Percentiles rank a stretch among this genome's conserved stretches.
These are phyloP conservation scores for Saksenaea vasiformis DNA, from an alignment of 371 early-diverging fungal species.

Conservation along the genomic window DNA sequence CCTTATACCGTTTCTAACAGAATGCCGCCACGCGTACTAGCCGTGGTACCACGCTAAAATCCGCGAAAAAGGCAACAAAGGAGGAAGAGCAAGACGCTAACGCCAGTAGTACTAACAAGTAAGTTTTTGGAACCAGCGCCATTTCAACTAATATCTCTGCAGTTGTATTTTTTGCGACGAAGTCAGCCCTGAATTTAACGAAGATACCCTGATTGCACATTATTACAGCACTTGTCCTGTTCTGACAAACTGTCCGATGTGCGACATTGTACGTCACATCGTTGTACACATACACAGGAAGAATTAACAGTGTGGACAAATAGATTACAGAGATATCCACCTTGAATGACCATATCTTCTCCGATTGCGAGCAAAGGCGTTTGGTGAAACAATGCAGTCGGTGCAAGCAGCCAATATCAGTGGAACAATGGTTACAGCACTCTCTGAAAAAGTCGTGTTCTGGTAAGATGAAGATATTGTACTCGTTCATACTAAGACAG, in stretches of 20 bases:
- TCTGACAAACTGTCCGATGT: constrained; percentile 67
- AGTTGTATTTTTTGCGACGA: constrained; percentile 79
- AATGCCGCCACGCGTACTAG: not conserved
- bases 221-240: constrained; percentile 79
- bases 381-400: constrained; percentile 59
- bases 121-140: not conserved
- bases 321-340: constrained; percentile 76
- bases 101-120: not conserved
- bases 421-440: constrained; percentile 55
- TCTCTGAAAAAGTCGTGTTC: constrained; percentile 41
- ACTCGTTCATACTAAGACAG: constrained; percentile 15
- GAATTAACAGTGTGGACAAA: not conserved
- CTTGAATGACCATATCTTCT: constrained; percentile 60
- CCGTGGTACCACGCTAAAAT: not conserved
- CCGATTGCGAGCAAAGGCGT: constrained; percentile 61
- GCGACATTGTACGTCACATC: constrained; percentile 57
- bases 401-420: constrained; percentile 60
- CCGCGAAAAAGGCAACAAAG: not conserved
- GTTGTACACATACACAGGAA: not conserved
- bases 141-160: not conserved
- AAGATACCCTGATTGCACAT: constrained; percentile 68
- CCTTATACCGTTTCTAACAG: not conserved
- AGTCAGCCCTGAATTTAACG: constrained; percentile 60
- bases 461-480: constrained; percentile 24
- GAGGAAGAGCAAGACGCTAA: not conserved